These are phyloP conservation scores for Cordyceps tenuipes DNA, from an alignment of 2,329 filamentous ascomycete genomes.

Conservation along the genomic window DNA sequence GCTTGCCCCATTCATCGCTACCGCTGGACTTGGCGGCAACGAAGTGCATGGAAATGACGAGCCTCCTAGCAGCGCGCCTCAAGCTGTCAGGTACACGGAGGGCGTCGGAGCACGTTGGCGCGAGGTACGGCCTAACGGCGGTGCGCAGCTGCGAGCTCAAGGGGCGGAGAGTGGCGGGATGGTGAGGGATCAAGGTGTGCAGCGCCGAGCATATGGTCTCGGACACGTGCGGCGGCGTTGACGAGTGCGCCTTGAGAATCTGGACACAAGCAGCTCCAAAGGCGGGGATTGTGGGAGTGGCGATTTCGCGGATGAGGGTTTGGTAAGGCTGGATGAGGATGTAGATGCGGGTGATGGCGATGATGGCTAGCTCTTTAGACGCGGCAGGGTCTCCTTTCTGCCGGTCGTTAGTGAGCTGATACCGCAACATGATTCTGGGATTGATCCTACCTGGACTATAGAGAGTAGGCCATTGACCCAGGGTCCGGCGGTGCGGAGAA, in stretches of 20 bases:
- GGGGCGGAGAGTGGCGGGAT: conserved; percentile 75
- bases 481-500: conserved; percentile 60
- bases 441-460: conserved; percentile 56
- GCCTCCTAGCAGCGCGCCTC: conserved; percentile 48
- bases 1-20: conserved; percentile 69
- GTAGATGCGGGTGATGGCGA: conserved; percentile 77
- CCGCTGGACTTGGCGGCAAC: conserved; percentile 74
- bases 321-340: conserved; percentile 72
- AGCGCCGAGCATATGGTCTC: conserved; percentile 67
- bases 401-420: conserved; percentile 15
- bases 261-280: conserved; percentile 69
- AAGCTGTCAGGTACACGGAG: conserved; percentile 43
- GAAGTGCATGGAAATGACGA: conserved; percentile 66
- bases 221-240: conserved; percentile 41
- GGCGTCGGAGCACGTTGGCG: conserved; percentile 50
- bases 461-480: conserved; percentile 73
- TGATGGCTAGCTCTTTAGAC: conserved; percentile 67
- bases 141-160: conserved; percentile 60
- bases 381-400: conserved; percentile 70
- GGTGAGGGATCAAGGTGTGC: conserved; percentile 63
- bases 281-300: conserved; percentile 67
- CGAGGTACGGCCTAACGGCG: conserved; percentile 51
- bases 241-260: conserved; percentile 39
- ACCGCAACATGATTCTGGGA: neutral
- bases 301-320: conserved; percentile 78